Evolutionary conservation across 164 flowering plant species (phyloP).

Genomic region (Echeveria elegans): DNA sequence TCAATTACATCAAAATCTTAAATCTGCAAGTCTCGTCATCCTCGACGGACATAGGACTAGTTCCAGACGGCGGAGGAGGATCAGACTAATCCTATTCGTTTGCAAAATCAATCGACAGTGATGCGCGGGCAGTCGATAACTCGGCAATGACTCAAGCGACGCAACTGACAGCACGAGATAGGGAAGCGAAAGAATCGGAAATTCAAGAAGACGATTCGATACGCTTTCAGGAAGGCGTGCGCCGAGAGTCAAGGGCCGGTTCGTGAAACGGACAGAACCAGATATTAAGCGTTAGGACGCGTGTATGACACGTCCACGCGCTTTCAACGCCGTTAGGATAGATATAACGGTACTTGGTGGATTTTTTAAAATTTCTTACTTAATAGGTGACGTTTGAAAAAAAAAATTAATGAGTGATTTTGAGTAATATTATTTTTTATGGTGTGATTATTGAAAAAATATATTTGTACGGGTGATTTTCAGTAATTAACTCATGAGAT

Average conservation of each 20-base stretch:
- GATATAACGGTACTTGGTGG: no score
- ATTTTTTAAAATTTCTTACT: no score
- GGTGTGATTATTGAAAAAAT: no score
- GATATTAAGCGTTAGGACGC: constrained; percentile 22
- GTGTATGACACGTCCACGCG: no score
- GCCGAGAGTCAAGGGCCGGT: constrained; percentile 60
- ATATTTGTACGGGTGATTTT: no score
- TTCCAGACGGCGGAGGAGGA: constrained; percentile 32
- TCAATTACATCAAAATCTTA: no score
- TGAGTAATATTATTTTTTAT: no score
- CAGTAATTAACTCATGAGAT: no score
- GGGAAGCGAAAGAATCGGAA: constrained; percentile 51
- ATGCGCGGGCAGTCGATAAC: constrained; percentile 7
- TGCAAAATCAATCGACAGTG: constrained; percentile 9
- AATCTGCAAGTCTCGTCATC: constrained; percentile 34
- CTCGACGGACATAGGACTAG: constrained; percentile 41
- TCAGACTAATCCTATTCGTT: constrained; percentile 22
- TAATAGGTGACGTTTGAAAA: no score
- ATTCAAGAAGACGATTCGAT: constrained; percentile 55
- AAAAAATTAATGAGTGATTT: no score
- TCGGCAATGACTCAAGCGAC: constrained; percentile 10
- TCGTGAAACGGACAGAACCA: constrained; percentile 35
- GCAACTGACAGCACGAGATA: constrained; percentile 27
- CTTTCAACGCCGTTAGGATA: no score
- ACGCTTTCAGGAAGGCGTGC: constrained; percentile 53